A percentile compares a stretch with the other conserved stretches of the same genome.
phyloP scores from a whole-genome alignment of 768 basidiomycete species.

The Suillus discolor region DNA sequence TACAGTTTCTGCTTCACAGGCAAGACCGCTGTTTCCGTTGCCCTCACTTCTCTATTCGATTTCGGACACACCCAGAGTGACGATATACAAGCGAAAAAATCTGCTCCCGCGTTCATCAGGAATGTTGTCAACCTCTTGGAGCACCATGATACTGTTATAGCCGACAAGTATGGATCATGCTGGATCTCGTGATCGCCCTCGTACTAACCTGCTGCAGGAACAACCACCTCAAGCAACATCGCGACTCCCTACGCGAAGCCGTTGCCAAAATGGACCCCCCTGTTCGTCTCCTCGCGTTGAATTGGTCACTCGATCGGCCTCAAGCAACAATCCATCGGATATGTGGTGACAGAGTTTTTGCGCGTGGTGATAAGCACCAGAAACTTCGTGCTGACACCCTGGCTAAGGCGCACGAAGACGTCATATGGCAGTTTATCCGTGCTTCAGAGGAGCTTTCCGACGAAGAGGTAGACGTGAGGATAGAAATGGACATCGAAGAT shows the following conservation, averaged over 20 bases:
- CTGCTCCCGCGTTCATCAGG: slow-evolving; percentile 65
- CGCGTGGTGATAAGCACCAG: slow-evolving; percentile 86
- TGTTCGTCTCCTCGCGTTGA: slow-evolving; percentile 1
- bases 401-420: slow-evolving; percentile 66
- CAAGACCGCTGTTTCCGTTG: slow-evolving; percentile 85
- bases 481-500: slow-evolving; percentile 69
- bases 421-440: slow-evolving; percentile 81
- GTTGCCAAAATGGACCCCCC: slow-evolving; percentile 43
- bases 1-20: slow-evolving; percentile 45
- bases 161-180: slow-evolving; percentile 71
- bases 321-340: slow-evolving; percentile 59
- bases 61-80: slow-evolving; percentile 96
- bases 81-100: slow-evolving; percentile 77
- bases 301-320: not conserved
- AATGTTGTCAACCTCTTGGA: slow-evolving; percentile 37
- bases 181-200: not conserved
- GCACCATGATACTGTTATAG: slow-evolving; percentile 78
- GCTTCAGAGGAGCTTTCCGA: slow-evolving; percentile 60
- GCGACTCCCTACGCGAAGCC: slow-evolving; percentile 65
- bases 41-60: slow-evolving; percentile 75
- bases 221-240: slow-evolving; percentile 85
- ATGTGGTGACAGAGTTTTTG: slow-evolving; percentile 72
- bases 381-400: slow-evolving; percentile 62
- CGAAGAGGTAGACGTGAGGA: slow-evolving; percentile 62
- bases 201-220: slow-evolving; percentile 53